Percentiles rank a stretch among this genome's conserved stretches.
phyloP scores from a whole-genome alignment of 805 yeast species.

The Suhomyces xylopsoci region DNA sequence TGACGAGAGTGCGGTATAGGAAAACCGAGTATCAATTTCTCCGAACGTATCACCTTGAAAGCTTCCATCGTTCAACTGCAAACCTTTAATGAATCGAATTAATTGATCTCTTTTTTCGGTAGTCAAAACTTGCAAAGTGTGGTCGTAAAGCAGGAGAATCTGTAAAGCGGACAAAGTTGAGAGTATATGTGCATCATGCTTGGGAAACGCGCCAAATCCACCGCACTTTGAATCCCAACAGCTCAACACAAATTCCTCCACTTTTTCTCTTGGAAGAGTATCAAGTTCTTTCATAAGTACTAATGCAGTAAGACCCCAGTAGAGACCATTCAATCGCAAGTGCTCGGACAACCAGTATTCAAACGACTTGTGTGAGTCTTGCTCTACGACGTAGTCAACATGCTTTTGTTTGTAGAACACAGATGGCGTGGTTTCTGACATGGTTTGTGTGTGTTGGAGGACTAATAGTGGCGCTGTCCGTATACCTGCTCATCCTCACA shows the following conservation, averaged over 20 bases:
- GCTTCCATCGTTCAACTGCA: slow-evolving; percentile 65
- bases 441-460: neutral
- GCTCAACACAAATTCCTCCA: slow-evolving; percentile 62
- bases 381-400: slow-evolving; percentile 32
- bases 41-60: slow-evolving; percentile 91
- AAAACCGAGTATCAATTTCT: slow-evolving; percentile 89
- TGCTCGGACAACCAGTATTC: slow-evolving; percentile 92
- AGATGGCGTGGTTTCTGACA: neutral
- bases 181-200: slow-evolving; percentile 84
- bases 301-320: slow-evolving; percentile 90
- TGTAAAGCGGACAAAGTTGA: slow-evolving; percentile 88
- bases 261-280: slow-evolving; percentile 58
- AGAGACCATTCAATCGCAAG: slow-evolving; percentile 82
- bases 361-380: slow-evolving; percentile 47
- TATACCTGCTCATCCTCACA: neutral
- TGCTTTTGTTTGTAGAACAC: slow-evolving; percentile 24
- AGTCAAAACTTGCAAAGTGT: slow-evolving; percentile 44
- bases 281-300: slow-evolving; percentile 50
- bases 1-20: slow-evolving; percentile 75
- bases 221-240: slow-evolving; percentile 63
- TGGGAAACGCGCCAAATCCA: slow-evolving; percentile 88
- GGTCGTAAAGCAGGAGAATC: slow-evolving; percentile 62
- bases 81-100: slow-evolving; percentile 31
- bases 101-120: slow-evolving; percentile 27
- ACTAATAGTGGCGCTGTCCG: neutral